Evolutionary conservation across 2,329 filamentous ascomycete genomes (phyloP), one percentile per base, ranked within the genome.

Genomic region (Colletotrichum cuscutae): DNA sequence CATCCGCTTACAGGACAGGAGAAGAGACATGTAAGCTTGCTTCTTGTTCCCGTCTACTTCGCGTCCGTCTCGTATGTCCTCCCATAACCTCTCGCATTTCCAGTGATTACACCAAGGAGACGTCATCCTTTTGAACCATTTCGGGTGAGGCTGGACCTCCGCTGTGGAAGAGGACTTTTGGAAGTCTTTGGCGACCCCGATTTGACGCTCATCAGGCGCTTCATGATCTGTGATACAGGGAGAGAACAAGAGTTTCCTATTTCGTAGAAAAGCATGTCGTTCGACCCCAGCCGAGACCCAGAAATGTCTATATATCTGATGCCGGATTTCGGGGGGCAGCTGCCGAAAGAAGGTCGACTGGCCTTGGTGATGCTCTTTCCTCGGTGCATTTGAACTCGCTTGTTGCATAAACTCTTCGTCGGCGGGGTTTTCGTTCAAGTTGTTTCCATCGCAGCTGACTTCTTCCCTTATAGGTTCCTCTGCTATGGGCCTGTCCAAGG

Each of bases 51-150:
- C 35, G 9, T 62, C 71, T 1, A 65, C 11, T 53, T 60, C 32
- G 7, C n/a, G 26, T 5, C 63, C 57, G 28, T 68, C 64, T 24
- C 54, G 46, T 0, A 74, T 59, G 13, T 74, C 68, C 28, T 76
- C 62, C 65, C 71, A 73, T 4, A 73, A 15, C 32, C 57, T n/a
- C 9, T 75, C 68, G 52, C 75, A 76, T 8, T 59, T 66, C 75
- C 75, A 75, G 65, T 76, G 75, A n/a, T 76, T 76, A 42, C 74
- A 75, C 75, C 75, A 76, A 11, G 30, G 35, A 11, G 75, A 76
- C 3, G 66, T 46, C 67, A 76, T 65, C 19, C 75, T 68, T 19
- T 64, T 12, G 22, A 69, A 74, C 75, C 75, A 76, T 28, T 69
- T 46, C 22, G 59, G 67, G 11, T 74, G 74, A 13, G 52, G 28